These are phyloP conservation scores for Calonectria pauciramosa DNA, from an alignment of 2,329 filamentous ascomycete genomes.

Conservation along the genomic window DNA sequence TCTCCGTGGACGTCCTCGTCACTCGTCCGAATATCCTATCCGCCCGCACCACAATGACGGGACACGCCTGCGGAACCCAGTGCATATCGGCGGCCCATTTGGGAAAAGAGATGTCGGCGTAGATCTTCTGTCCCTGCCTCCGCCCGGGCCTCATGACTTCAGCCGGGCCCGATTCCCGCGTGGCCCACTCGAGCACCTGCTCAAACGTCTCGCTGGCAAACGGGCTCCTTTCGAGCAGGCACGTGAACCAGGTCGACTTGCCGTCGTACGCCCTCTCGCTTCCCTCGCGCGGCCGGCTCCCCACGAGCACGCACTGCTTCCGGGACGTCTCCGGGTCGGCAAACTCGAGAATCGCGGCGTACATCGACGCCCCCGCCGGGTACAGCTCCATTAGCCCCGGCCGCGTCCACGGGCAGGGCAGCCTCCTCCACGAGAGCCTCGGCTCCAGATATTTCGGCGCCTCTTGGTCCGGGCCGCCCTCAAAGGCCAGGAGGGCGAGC, in stretches of 20 bases:
- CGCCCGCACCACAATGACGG: slow-evolving; percentile 16
- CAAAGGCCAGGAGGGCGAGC: slow-evolving; percentile 14
- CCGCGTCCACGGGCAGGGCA: slow-evolving; percentile 22
- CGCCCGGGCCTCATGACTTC: not conserved
- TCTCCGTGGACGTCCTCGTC: not conserved
- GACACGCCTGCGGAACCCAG: slow-evolving; percentile 22
- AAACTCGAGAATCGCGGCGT: slow-evolving; percentile 18
- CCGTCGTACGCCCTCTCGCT: not conserved
- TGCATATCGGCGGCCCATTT: slow-evolving; percentile 14
- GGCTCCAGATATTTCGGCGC: slow-evolving; percentile 17
- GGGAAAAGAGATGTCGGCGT: slow-evolving; percentile 18
- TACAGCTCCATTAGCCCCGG: slow-evolving; percentile 22
- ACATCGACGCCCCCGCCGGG: not conserved
- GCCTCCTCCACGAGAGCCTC: slow-evolving; percentile 20
- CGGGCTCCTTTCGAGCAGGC: slow-evolving; percentile 4
- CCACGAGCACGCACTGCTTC: slow-evolving; percentile 17
- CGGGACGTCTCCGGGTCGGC: slow-evolving; percentile 6
- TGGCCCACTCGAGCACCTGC: slow-evolving; percentile 3
- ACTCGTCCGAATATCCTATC: slow-evolving; percentile 15
- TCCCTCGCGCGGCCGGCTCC: not conserved
- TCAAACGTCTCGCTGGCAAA: slow-evolving; percentile 9
- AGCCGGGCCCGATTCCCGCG: not conserved
- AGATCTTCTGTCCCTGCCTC: not conserved
- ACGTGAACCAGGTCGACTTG: slow-evolving; percentile 11
- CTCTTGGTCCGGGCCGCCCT: slow-evolving; percentile 9